Percentiles rank a stretch among this genome's conserved stretches.
These are phyloP conservation scores for Gryganskiella cystojenkinii DNA, from an alignment of 192 early-diverging fungal species.

Conservation along the genomic window DNA sequence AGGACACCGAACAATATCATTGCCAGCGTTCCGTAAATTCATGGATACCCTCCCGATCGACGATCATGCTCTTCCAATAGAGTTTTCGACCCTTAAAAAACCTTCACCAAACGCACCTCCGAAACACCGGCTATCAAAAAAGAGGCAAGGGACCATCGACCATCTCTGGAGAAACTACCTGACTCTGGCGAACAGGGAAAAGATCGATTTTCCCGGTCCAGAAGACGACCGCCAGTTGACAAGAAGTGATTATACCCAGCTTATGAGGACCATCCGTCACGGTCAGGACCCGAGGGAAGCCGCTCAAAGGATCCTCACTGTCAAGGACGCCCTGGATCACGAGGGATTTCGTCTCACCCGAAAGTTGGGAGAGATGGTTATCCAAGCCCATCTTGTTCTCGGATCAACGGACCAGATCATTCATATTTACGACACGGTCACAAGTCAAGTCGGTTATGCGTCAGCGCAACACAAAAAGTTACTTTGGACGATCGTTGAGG, in stretches of 20 bases:
- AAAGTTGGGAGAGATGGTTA: conserved; percentile 16
- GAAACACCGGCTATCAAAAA: not conserved
- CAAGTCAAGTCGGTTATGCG: not conserved
- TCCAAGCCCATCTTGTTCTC: conserved; percentile 26
- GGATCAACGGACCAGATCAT: conserved; percentile 3
- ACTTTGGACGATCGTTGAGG: conserved; percentile 20
- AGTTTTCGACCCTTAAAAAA: conserved; percentile 6
- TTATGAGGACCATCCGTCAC: conserved; percentile 28
- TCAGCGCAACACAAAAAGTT: conserved; percentile 11
- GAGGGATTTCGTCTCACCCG: conserved; percentile 5
- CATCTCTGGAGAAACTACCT: conserved; percentile 9
- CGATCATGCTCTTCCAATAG: not conserved
- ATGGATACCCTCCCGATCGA: conserved; percentile 11
- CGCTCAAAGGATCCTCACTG: conserved; percentile 5
- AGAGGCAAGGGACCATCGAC: not conserved
- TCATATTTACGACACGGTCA: not conserved
- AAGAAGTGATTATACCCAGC: conserved; percentile 21
- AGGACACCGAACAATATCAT: not conserved
- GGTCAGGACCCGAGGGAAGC: not conserved
- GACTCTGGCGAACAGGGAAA: not conserved
- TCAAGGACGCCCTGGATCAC: conserved; percentile 5
- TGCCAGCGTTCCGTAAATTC: conserved; percentile 3
- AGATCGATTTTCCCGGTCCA: not conserved
- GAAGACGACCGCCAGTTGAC: not conserved
- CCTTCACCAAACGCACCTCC: not conserved